These are phyloP conservation scores for Eucalyptus coolabah DNA, from an alignment of 345 rosid species.

Conservation along the genomic window DNA sequence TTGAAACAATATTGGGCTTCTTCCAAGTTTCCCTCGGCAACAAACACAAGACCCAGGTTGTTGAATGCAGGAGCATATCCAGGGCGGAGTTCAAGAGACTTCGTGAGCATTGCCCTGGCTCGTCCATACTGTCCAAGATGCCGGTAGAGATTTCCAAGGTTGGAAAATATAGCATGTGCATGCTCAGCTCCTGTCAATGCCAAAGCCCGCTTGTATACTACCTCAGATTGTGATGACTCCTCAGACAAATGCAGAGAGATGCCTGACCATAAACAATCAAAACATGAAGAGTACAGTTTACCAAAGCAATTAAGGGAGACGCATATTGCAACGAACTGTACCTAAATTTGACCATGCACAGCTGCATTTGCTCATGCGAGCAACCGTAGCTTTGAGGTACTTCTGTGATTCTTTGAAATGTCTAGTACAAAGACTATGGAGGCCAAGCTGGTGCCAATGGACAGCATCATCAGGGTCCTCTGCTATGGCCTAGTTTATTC, in stretches of 20 bases:
- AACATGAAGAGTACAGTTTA: not conserved
- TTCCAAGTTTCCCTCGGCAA: slow-evolving; percentile 76
- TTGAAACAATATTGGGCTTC: slow-evolving; percentile 85
- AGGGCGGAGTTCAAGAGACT: slow-evolving; percentile 74
- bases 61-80: slow-evolving; percentile 95
- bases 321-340: not conserved
- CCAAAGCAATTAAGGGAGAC: not conserved
- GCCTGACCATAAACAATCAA: slow-evolving; percentile 16
- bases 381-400: slow-evolving; percentile 75
- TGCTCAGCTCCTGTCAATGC: slow-evolving; percentile 44
- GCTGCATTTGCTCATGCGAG: slow-evolving; percentile 51
- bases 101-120: slow-evolving; percentile 84
- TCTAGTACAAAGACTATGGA: slow-evolving; percentile 67
- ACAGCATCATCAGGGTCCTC: slow-evolving; percentile 90
- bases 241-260: slow-evolving; percentile 74
- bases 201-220: slow-evolving; percentile 55
- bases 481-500: slow-evolving; percentile 33
- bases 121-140: slow-evolving; percentile 66
- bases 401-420: slow-evolving; percentile 74
- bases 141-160: slow-evolving; percentile 87
- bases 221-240: slow-evolving; percentile 53
- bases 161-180: slow-evolving; percentile 65
- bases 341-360: slow-evolving; percentile 93
- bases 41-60: slow-evolving; percentile 89
- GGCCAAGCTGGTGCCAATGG: slow-evolving; percentile 95